Evolutionary conservation across 805 yeast genomes (phyloP).

Genomic region (Wickerhamomyces silvicola): DNA sequence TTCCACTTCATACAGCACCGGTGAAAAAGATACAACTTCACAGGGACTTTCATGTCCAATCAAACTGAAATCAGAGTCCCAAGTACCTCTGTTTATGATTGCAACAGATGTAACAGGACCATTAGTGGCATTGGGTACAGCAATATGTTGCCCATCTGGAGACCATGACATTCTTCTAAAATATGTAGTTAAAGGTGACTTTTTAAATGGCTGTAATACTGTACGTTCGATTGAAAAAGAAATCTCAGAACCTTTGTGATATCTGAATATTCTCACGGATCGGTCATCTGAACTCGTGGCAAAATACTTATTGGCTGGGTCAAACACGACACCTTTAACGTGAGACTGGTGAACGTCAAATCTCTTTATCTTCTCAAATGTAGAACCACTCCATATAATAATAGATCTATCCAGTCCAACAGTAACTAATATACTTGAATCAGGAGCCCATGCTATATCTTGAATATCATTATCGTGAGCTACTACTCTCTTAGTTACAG

Average conservation of each 20-base stretch:
- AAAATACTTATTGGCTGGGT: conserved; percentile 96
- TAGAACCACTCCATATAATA: conserved; percentile 88
- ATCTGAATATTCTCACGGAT: conserved; percentile 80
- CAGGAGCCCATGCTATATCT: conserved; percentile 98
- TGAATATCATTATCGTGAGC: conserved; percentile 98
- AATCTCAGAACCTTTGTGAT: conserved; percentile 69
- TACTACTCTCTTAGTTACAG: conserved; percentile 82
- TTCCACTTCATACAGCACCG: conserved; percentile 46
- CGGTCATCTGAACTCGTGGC: conserved; percentile 97
- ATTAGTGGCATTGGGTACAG: conserved; percentile 80
- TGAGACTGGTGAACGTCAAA: conserved; percentile 92
- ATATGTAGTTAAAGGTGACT: conserved; percentile 88
- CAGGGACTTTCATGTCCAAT: conserved; percentile 85
- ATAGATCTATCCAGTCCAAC: conserved; percentile 93
- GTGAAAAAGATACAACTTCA: conserved; percentile 73
- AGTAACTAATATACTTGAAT: conserved; percentile 80
- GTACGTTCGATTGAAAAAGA: conserved; percentile 84
- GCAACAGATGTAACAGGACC: conserved; percentile 76
- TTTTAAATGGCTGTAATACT: conserved; percentile 76
- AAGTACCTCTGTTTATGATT: conserved; percentile 66
- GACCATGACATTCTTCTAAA: conserved; percentile 85
- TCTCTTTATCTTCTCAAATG: conserved; percentile 83
- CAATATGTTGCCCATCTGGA: conserved; percentile 83
- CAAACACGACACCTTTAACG: conserved; percentile 95
- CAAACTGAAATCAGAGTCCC: conserved; percentile 70